Percentiles rank a stretch among this genome's conserved stretches.
Conservation (phyloP, 495 filamentous ascomycete genomes). For the Aspergillus ostianus region DNA sequence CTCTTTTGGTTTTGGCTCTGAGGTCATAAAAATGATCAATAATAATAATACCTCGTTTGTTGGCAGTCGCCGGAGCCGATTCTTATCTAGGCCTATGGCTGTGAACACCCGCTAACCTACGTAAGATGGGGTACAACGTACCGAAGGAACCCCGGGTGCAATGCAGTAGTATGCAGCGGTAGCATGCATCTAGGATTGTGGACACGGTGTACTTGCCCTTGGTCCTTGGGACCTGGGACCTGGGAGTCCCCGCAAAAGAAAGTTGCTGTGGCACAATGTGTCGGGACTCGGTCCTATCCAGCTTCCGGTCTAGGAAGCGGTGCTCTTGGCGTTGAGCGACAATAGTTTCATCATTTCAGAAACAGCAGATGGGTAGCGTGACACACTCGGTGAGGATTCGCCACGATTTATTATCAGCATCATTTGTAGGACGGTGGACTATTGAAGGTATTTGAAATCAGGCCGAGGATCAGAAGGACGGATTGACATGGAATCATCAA, state of each 20-base stretch:
- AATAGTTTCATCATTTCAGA: neutral
- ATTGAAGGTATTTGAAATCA: neutral
- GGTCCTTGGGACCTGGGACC: neutral
- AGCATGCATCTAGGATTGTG: neutral
- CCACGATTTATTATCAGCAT: neutral
- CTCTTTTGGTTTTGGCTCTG: neutral
- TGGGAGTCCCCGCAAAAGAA: neutral
- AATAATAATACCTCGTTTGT: neutral
- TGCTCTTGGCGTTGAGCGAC: neutral
- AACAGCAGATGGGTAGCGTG: too few relatives aligned
- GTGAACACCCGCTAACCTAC: neutral
- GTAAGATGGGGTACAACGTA: neutral
- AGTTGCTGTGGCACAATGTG: neutral
- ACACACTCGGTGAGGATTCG: neutral
- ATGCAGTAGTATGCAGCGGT: neutral
- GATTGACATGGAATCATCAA: neutral
- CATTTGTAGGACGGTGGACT: neutral
- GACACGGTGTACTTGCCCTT: neutral
- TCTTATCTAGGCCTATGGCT: neutral
- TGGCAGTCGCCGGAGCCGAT: neutral
- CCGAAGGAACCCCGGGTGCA: neutral
- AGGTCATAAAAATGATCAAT: neutral
- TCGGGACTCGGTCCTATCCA: constrained; percentile 4
- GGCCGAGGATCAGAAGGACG: neutral
- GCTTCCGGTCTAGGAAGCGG: neutral